Conservation (phyloP, 345 rosid species). For the Bretschneidera sinensis region DNA sequence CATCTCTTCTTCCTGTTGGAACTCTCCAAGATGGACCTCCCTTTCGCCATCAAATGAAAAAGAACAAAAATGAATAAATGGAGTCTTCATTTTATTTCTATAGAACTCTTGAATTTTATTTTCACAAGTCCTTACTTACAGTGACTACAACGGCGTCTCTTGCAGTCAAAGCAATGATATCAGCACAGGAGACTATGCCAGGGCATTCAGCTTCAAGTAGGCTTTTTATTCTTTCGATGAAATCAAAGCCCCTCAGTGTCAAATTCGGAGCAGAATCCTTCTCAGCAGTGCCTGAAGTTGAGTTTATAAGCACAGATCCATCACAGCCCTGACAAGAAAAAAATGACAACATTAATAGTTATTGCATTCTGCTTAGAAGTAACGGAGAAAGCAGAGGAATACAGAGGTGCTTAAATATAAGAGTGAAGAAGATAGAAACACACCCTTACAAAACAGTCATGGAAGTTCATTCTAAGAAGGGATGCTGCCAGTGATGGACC, state of each 20-base stretch:
- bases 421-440: neutral
- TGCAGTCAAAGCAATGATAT: slow-evolving; percentile 54
- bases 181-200: slow-evolving; percentile 78
- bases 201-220: slow-evolving; percentile 67
- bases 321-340: slow-evolving; percentile 86
- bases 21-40: slow-evolving; percentile 92
- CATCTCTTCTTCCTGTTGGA: slow-evolving; percentile 81
- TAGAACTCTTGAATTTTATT: neutral
- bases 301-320: slow-evolving; percentile 73
- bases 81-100: neutral
- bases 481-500: slow-evolving; percentile 78
- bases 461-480: slow-evolving; percentile 80
- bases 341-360: no score
- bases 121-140: slow-evolving; percentile 28
- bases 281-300: slow-evolving; percentile 59
- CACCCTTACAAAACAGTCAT: slow-evolving; percentile 85
- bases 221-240: slow-evolving; percentile 66
- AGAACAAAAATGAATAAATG: neutral
- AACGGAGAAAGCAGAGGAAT: neutral
- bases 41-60: slow-evolving; percentile 22
- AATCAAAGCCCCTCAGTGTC: slow-evolving; percentile 62
- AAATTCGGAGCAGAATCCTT: slow-evolving; percentile 58
- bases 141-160: slow-evolving; percentile 67
- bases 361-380: neutral
- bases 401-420: neutral